Evolutionary conservation across 2,329 filamentous ascomycete genomes (phyloP).

Genomic region (Penicillium sp.): DNA sequence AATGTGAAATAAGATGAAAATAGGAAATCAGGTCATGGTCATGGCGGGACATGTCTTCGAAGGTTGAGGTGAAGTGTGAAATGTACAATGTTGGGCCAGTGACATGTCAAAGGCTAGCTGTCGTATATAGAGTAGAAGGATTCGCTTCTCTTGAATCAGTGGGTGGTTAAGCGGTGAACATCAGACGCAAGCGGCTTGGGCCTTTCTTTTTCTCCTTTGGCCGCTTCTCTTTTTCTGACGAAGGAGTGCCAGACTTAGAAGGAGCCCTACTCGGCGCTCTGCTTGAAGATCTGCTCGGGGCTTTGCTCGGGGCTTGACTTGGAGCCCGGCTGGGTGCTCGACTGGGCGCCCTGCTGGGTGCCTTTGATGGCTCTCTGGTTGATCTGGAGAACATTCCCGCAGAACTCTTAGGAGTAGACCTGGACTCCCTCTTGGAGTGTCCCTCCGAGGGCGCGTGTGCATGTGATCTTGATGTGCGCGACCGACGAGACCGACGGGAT

Average conservation of each 20-base stretch:
- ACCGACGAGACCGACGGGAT: constrained; percentile 37
- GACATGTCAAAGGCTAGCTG: not conserved
- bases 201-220: constrained; percentile 36
- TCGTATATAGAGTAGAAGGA: not conserved
- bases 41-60: not conserved
- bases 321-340: constrained; percentile 7
- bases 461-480: constrained; percentile 24
- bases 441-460: constrained; percentile 16
- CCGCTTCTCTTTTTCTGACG: constrained; percentile 29
- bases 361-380: constrained; percentile 22
- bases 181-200: constrained; percentile 39
- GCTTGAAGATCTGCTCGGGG: constrained; percentile 6
- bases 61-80: not conserved
- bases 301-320: constrained; percentile 8
- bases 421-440: constrained; percentile 18
- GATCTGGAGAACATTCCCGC: constrained; percentile 24
- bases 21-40: not conserved
- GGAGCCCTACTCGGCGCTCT: constrained; percentile 8
- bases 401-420: constrained; percentile 18
- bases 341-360: constrained; percentile 17
- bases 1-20: not conserved
- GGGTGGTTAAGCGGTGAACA: constrained; percentile 32
- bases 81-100: not conserved
- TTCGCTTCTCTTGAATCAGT: not conserved
- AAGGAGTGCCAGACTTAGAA: constrained; percentile 22